Evolutionary conservation across 345 rosid species (phyloP).

Genomic region (Eucalyptus marginata): DNA sequence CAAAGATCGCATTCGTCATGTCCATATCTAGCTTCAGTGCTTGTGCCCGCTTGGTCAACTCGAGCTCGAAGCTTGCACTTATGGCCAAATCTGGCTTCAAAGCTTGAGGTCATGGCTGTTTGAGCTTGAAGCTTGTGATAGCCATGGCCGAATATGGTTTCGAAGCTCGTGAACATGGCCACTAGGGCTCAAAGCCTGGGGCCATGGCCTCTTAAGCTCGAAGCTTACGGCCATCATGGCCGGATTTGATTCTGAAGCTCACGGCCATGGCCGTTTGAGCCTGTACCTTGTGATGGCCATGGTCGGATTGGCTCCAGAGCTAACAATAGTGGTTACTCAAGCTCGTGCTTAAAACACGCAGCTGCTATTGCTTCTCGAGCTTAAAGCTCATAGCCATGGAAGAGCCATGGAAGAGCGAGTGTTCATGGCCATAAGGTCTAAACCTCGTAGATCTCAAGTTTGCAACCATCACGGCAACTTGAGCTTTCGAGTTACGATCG

Average conservation of each 20-base stretch:
- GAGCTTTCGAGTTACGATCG: background rate
- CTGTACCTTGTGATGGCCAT: background rate
- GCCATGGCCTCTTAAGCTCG: background rate
- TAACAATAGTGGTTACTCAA: background rate
- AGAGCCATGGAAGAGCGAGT: background rate
- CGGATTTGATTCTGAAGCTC: background rate
- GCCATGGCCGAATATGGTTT: background rate
- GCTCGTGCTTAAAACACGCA: background rate
- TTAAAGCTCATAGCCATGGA: background rate
- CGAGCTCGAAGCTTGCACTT: background rate
- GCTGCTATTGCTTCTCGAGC: background rate
- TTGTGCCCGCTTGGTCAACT: background rate
- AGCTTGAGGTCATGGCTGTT: background rate
- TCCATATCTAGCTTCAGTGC: background rate
- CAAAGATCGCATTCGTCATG: background rate
- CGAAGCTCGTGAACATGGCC: background rate
- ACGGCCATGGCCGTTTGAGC: background rate
- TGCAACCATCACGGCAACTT: background rate
- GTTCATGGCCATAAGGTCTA: background rate
- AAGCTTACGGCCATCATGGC: background rate
- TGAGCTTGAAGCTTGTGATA: background rate
- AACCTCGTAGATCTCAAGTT: background rate
- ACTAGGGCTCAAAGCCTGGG: background rate
- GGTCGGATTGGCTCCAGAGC: background rate
- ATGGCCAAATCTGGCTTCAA: background rate